Evolutionary conservation across 2,329 filamentous ascomycete genomes (phyloP), one percentile per base, ranked within the genome.

Genomic region (Kalmusia sp.): DNA sequence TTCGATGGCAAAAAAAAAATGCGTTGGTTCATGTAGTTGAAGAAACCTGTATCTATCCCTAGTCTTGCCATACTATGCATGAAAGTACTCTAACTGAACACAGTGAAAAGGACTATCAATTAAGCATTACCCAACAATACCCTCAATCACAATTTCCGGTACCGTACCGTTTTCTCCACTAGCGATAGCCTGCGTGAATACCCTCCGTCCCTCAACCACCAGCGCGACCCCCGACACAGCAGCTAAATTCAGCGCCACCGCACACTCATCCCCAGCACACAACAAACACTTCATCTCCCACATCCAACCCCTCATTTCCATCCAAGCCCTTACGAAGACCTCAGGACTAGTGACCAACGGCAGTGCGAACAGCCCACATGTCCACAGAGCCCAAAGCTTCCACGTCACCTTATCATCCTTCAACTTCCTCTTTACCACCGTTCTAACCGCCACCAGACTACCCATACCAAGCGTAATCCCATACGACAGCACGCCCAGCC

Each of bases 341-440:
- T 5, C 34, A 5, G 43, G 38, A 15, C 53, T 44, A 11, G 11
- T 22, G n/a, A 58, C 34, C 12, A 65, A 21, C 4, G 62, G 62
- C 28, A 65, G 41, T 6, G 33, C 50, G 31, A 61, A 65, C 1
- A 65, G 37, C 17, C 33, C 40, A 19, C 44, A 49, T 15, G 55
- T 63, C 60, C 63, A 66, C 6, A 60, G 21, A 12, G 57, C 55
- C 62, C 62, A 66, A 12, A 64, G 40, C 44, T 61, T 60, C 57
- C 55, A 64, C 8, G 59, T 67, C 33, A 41, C 9, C 41, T 56
- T 58, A 34, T 67, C 64, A 3, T 45, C 24, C 33, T 49, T 34
- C 4, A 61, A 33, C 30, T 40, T 31, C 4, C 57, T 27, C 8
- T 43, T 52, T 11, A 50, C 17, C 2, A 62, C 21, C 1, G 51